These are phyloP conservation scores for Hypoxylon sp. DNA, from an alignment of 2,329 filamentous ascomycete genomes.

Conservation along the genomic window DNA sequence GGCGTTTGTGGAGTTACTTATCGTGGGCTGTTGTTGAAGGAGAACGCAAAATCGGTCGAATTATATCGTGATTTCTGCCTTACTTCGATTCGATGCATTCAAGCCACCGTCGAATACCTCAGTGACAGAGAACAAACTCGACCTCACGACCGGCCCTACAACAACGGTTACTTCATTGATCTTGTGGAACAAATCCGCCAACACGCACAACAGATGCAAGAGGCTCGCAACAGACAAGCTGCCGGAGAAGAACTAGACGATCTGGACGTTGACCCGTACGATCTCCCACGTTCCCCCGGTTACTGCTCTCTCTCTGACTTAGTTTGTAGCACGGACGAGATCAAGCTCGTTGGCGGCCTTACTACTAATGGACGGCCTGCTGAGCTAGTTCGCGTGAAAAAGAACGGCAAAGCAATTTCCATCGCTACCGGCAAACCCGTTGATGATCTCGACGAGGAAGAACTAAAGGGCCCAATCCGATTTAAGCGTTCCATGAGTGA, in stretches of 20 bases:
- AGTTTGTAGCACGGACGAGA: conserved; percentile 68
- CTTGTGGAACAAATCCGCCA: conserved; percentile 92
- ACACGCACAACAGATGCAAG: conserved; percentile 87
- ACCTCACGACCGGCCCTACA: conserved; percentile 89
- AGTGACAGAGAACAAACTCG: conserved; percentile 88
- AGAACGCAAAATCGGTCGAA: conserved; percentile 77
- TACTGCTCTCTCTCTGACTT: conserved; percentile 45
- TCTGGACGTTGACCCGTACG: conserved; percentile 71
- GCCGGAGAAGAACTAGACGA: conserved; percentile 63
- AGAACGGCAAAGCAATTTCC: conserved; percentile 83
- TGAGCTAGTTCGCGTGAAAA: conserved; percentile 85
- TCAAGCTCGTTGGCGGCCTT: conserved; percentile 85
- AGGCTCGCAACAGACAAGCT: conserved; percentile 75
- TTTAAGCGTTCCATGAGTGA: conserved; percentile 77
- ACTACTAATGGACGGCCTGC: conserved; percentile 84
- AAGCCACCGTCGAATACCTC: conserved; percentile 87
- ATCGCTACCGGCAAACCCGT: conserved; percentile 77
- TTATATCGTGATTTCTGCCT: conserved; percentile 90
- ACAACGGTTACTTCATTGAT: conserved; percentile 96
- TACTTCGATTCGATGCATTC: conserved; percentile 88
- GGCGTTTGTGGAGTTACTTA: conserved; percentile 73
- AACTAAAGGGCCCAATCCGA: conserved; percentile 61
- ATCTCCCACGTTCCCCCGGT: conserved; percentile 41
- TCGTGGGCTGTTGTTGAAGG: conserved; percentile 80
- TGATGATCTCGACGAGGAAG: conserved; percentile 63